Evolutionary conservation across 148 eudicot genomes (phyloP), one percentile per base, ranked within the genome.

Genomic region (Beta vulgaris): DNA sequence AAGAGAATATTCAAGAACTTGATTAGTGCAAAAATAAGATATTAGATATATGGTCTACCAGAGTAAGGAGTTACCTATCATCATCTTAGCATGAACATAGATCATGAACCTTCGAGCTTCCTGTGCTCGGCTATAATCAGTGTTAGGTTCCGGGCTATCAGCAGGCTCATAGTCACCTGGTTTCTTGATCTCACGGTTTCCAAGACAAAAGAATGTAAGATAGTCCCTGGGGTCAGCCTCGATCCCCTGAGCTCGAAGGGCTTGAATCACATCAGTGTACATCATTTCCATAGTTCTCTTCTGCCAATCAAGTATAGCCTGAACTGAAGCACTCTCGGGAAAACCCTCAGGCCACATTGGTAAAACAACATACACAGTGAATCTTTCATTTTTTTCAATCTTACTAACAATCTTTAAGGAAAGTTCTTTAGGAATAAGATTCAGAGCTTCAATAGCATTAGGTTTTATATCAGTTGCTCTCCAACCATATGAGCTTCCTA

Each of bases 271-370:
- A 54, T 86, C 87, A 21, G 84, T 80, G 48, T 86, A 86, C 89
- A 86, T 86, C 89, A 84, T 86, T 68, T 84, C 85, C 85, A 86
- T 77, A 15, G 89, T 86, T 68, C 87, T 76, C 63, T 81, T 86
- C n/a, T 86, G 89, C 89, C 89, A 86, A 63, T 86, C 85, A 36
- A 86, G 73, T 28, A 86, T 84, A 0, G 89, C 89, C 74, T 86
- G 87, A 13, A 82, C 87, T 1, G 89, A 77, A 0, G 77, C 81
- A 19, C 89, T 84, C 21, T 80, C 83, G 2, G 89, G 89, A 16
- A 67, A 13, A 0, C 87, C 87, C 53, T 86, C 89, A 4, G 89
- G 87, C 89, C 89, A 86, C 89, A 86, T 86, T 0, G 89, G 89
- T n/a, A 86, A 71, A 48, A 86, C 89, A 21, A 86, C 64, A 54